Evolutionary conservation across 2,329 filamentous ascomycete genomes (phyloP), one percentile per base, ranked within the genome.

Genomic region (Verticillium nonalfalfae): DNA sequence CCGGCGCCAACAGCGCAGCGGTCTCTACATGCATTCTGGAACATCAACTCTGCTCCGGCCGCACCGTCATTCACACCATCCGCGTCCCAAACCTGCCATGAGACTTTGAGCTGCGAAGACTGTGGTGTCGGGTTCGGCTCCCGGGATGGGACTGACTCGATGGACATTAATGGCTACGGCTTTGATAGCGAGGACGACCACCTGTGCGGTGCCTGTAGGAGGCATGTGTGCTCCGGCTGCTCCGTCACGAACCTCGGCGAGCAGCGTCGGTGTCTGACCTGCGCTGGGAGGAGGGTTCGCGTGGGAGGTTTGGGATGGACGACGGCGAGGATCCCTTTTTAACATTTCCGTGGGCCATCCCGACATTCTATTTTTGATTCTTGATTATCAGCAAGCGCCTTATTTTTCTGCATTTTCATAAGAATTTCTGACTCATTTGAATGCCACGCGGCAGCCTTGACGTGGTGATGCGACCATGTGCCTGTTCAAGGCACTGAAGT

Each of bases 11-110:
- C 56, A 45, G 45, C 57, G 69, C 85, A 87, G 69, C 75, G 78
- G 4, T 85, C 81, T 0, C 75, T 88, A 0, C 84, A 88, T 70
- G 81, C 76, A 50, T 88, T 87, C 73, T 89, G 84, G 84, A 78
- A 79, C n/a, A 76, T 87, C 14, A 78, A 75, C 1, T 74, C 76
- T 0, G 70, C 74, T 0, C 70, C 78, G 5, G 64, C 71, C 0
- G 68, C 69, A 4, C 65, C 68, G 2, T 62, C 66, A 1, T 67
- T 74, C 0, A 66, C 69, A 1, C 65, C 72, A 66, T 81, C 67
- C 68, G 81, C 73, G 66, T 92, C 97, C 69, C 90, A 96, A 76
- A 89, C 85, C 69, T 98, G 97, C 70, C 78, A 97, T 56, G 85
- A 88, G 13, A 13, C 54, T 13, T 35, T 13, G 0, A 76, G 72